Evolutionary conservation across 129 eudicot genomes (phyloP), one percentile per base, ranked within the genome.

Genomic region (Oenanthe sinensis): DNA sequence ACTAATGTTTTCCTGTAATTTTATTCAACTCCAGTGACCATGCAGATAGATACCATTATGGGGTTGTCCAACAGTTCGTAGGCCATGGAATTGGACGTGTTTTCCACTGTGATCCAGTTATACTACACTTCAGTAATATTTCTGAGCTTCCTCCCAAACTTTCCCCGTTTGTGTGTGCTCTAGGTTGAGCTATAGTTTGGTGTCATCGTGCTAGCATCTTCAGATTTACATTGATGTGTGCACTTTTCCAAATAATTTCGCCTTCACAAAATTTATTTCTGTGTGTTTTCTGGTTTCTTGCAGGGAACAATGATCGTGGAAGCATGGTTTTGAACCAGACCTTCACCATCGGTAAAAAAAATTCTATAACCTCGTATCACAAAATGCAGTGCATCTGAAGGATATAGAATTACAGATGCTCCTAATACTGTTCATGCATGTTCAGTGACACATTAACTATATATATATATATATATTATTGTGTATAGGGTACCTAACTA

Each of bases 31-130:
- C 68, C 79, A 94, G 97, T 49, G 93, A 89, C 79, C 90, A 72
- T 85, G 97, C 98, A 82, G 93, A 94, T 82, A 84, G 88, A 83
- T 86, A 88, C 83, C 73, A 81, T 50, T 94, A 91, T 76, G 98
- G 98, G 62, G 98, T 91, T 77, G 97, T 94, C 69, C 81, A 89
- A 81, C 87, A 87, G 74, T 94, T 91, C 46, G 96, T 91, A 78
- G 98, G 98, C 71, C 98, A 94, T 84, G 98, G 98, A 36, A 91
- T 94, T 19, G 98, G 98, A 43, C 85, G 93, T 42, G 87, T 85
- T 71, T 94, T 94, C 79, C 98, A 94, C 63, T 83, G 89, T 80
- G 97, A 89, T 81, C 98, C 98, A 28, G 92, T 91, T 80, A 82
- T 94, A 80, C 92, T 88, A 46, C 98, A 94, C 82, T 86, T 75